phyloP scores from a whole-genome alignment of 257 asterid genomes.

The Datura wrightii region DNA sequence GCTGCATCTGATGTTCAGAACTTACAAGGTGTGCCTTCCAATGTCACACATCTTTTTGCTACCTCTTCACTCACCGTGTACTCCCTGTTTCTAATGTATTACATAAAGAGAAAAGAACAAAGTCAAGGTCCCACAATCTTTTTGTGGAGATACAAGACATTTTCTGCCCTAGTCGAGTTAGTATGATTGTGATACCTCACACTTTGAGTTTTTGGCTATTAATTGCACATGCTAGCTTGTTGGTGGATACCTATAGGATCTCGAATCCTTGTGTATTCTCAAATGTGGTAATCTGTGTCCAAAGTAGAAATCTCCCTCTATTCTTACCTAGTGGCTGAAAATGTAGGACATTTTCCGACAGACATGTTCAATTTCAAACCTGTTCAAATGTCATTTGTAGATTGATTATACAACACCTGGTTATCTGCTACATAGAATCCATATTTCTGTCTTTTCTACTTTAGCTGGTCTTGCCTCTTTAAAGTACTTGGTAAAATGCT shows the following conservation, averaged over 20 bases:
- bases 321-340: not conserved
- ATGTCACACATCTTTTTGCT: not conserved
- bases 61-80: constrained; percentile 21
- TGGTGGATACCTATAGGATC: not conserved
- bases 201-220: not conserved
- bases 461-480: constrained; percentile 9
- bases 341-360: not conserved
- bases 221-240: not conserved
- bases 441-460: not conserved
- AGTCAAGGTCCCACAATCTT: not conserved
- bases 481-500: not conserved
- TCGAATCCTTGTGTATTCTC: not conserved
- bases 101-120: not conserved
- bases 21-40: constrained; percentile 19
- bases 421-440: not conserved
- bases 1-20: constrained; percentile 9
- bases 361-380: not conserved
- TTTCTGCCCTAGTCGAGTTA: not conserved
- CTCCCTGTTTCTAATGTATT: not conserved
- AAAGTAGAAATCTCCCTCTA: not conserved
- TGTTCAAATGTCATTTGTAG: not conserved
- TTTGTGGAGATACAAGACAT: not conserved
- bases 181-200: not conserved
- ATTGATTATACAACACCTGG: not conserved
- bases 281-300: not conserved